Evolutionary conservation across 1,284 basidiomycete genomes (phyloP).

Genomic region (Heliocybe sulcata): DNA sequence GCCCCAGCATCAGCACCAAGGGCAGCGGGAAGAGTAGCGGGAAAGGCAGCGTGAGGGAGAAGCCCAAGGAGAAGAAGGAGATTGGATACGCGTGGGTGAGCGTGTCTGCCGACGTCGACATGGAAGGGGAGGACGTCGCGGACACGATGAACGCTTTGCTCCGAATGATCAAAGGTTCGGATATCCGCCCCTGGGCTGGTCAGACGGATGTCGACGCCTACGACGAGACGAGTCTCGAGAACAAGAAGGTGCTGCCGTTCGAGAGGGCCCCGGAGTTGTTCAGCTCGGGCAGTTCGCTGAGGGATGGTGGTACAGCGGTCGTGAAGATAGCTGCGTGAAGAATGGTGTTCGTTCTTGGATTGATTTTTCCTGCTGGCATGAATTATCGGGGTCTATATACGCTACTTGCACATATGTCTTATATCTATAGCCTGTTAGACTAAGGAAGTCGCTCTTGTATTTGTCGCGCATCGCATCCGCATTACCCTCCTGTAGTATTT

Average conservation of each 20-base stretch:
- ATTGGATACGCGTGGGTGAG: slow-evolving; percentile 74
- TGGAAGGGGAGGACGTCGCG: slow-evolving; percentile 68
- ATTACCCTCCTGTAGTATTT: neutral
- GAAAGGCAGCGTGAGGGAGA: slow-evolving; percentile 5
- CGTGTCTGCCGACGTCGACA: slow-evolving; percentile 67
- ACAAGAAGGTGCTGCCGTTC: slow-evolving; percentile 33
- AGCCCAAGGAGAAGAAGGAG: slow-evolving; percentile 16
- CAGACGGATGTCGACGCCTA: neutral
- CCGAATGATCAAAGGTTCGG: slow-evolving; percentile 2
- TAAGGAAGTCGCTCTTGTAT: neutral
- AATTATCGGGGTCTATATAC: too few relatives aligned
- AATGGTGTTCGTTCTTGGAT: neutral
- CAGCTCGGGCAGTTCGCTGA: slow-evolving; percentile 20
- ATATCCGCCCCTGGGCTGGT: neutral
- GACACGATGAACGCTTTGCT: slow-evolving; percentile 56
- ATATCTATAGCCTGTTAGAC: neutral
- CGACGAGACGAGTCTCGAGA: slow-evolving; percentile 30
- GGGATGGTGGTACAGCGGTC: slow-evolving; percentile 27
- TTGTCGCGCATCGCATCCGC: neutral
- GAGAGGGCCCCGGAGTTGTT: slow-evolving; percentile 57
- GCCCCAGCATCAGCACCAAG: slow-evolving; percentile 3
- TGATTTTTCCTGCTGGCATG: neutral
- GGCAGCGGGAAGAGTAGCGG: slow-evolving; percentile 5
- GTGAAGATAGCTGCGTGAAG: slow-evolving; percentile 20
- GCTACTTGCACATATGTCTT: neutral